Evolutionary conservation across 1,139 yeast genomes (phyloP), one percentile per base, ranked within the genome.

Genomic region (Suhomyces taliae): DNA sequence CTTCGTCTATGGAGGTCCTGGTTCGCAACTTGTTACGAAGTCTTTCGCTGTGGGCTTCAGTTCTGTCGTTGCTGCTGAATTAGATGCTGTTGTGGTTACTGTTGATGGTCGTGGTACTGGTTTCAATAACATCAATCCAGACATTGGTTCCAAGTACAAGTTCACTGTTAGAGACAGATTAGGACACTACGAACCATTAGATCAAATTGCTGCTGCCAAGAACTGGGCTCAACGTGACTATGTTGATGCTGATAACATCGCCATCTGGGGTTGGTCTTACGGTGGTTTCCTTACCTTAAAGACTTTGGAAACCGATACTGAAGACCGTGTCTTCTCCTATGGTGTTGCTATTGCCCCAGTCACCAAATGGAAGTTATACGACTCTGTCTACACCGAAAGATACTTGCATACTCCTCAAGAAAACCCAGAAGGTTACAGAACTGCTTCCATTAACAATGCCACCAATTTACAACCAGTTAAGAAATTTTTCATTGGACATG

Each of bases 101-200:
- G 89, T 87, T 3, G 95, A 87, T 65, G 93, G 93, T 1, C 78
- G 95, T 62, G 95, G 95, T 39, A 87, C 95, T 2, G 95, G 93
- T 0, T 85, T 70, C 65, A 85, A 82, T 58, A 70, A 73, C 46
- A 59, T 61, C 42, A 70, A 72, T 46, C 47, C 49, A 5, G 58
- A 61, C 19, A 53, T 68, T 42, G 79, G 79, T 0, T 60, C 79
- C 4, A 58, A 74, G 9, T 87, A 78, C 64, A 80, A 89, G 62
- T 81, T 82, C 44, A 59, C 78, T 37, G 93, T 87, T 2, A 74
- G 87, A 49, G 88, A 83, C 57, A 75, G 77, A 44, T 69, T 87
- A 50, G 91, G 93, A 4, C 69, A 82, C 52, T 80, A 74, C 57
- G 95, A 87, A 61, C 85, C 88, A 3, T 60, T 69, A 33, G 95